Evolutionary conservation across 331 rosid genomes (phyloP), one percentile per base, ranked within the genome.

Genomic region (Quercus tomentella): DNA sequence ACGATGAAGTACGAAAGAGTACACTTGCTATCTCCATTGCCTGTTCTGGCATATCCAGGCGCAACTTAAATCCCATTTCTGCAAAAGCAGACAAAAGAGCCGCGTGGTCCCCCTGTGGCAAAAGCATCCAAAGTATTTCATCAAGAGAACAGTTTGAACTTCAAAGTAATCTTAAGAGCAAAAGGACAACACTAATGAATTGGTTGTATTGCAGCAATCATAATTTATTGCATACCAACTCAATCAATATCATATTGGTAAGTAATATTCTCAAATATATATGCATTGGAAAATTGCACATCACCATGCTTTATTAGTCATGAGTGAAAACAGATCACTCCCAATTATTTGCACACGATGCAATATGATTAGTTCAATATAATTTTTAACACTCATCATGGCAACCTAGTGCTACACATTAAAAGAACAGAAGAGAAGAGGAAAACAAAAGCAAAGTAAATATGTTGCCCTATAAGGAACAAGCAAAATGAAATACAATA

Each of bases 31-130:
- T 86, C 76, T 88, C 89, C 99, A 96, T 96, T 81, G 87, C 97
- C 84, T 96, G 99, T 82, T 96, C 99, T 45, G 99, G 99, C 77
- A 96, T 55, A 87, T 96, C 98, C 75, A 96, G 86, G 33, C 97
- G 91, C 82, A 93, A 84, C 90, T 89, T 96, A 21, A 96, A 97
- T 80, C 99, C 99, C 99, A 96, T 96, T 85, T 96, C 98, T 17
- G 97, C 88, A 73, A 96, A 93, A 77, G 99, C 96, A n/a, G 99
- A 96, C 77, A 96, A 84, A 84, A 96, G 97, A 74, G 98, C 97
- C 73, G 89, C 98, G 1, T 92, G 92, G 86, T 96, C 99, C 81
- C 99, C 99, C 99, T 96, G 80, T 69, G 62, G 81, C 43, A 87
- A 82, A 81, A 70, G 56, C 70, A 56, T 82, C 56, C 81, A 78